Evolutionary conservation across 1,284 basidiomycete species (phyloP).

Genomic region (Bondarzewia mesenterica): DNA sequence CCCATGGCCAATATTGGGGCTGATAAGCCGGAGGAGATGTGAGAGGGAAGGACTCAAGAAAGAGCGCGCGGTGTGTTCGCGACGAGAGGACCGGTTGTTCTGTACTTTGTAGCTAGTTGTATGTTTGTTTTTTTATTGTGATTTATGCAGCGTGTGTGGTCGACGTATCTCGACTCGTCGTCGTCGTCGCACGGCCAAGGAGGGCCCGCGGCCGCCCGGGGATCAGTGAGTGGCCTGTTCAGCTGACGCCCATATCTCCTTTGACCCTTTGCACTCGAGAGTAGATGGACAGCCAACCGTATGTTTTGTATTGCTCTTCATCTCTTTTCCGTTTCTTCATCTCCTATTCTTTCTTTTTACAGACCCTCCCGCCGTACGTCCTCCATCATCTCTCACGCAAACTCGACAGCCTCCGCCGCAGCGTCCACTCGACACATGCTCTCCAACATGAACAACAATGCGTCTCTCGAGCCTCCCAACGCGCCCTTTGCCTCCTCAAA

Average conservation of each 20-base stretch:
- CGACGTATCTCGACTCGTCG: constrained; percentile 30
- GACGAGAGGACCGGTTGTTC: too few species aligned
- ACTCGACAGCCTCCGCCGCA: constrained; percentile 28
- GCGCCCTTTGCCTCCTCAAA: constrained; percentile 21
- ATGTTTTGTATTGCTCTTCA: constrained; percentile 9
- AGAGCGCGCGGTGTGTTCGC: too few species aligned
- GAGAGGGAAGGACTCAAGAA: too few species aligned
- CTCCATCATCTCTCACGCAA: constrained; percentile 27
- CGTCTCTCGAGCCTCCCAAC: constrained; percentile 23
- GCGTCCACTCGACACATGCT: constrained; percentile 31
- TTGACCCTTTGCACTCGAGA: constrained; percentile 7
- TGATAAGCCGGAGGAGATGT: neutral
- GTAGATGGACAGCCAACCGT: constrained; percentile 22
- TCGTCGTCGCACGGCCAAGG: constrained; percentile 3
- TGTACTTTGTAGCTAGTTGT: too few species aligned
- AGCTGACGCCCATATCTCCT: constrained; percentile 7
- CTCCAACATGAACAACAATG: constrained; percentile 24
- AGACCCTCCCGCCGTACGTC: constrained; percentile 25
- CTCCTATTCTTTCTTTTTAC: neutral
- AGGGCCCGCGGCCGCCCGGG: constrained; percentile 14
- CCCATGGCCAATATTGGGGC: neutral
- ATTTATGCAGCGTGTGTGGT: constrained; percentile 42
- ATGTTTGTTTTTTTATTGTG: neutral
- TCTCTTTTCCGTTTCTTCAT: neutral
- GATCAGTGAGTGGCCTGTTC: constrained; percentile 16